phyloP scores from a whole-genome alignment of 441 rosid genomes.

The Populus hybrid region DNA sequence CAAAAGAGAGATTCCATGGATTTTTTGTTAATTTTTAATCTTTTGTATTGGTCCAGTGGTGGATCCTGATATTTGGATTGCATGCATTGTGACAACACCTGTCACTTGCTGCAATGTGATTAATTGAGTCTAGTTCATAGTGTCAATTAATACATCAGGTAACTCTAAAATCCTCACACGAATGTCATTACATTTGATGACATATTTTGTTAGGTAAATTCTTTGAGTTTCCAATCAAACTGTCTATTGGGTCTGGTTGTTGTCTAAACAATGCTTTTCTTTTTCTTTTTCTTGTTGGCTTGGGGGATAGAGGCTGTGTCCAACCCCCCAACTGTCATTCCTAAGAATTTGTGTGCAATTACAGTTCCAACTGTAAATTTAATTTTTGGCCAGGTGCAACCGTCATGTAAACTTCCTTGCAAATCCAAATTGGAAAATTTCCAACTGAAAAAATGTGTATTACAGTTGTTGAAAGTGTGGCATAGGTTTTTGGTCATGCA shows the following conservation, averaged over 20 bases:
- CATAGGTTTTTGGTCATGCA: background rate
- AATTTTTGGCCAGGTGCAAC: background rate
- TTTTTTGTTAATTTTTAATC: background rate
- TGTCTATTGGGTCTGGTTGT: background rate
- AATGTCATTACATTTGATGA: background rate
- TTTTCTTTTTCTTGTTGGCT: background rate
- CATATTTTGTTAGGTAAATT: background rate
- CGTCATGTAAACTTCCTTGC: background rate
- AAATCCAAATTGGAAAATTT: background rate
- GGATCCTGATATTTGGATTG: constrained; percentile 4
- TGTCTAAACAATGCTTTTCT: background rate
- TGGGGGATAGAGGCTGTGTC: background rate
- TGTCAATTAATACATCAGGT: background rate
- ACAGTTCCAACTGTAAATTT: background rate
- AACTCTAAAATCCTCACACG: background rate
- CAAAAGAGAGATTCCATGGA: background rate
- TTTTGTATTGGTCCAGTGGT: background rate
- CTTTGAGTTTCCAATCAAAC: background rate
- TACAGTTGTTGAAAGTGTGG: background rate
- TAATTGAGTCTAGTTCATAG: background rate
- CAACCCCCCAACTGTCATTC: background rate
- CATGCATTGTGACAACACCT: background rate
- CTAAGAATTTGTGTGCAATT: background rate
- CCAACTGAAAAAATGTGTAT: background rate
- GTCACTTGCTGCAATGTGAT: background rate